These are phyloP conservation scores for Suhomyces coccinellae DNA, from an alignment of 1,139 yeast genomes.

Conservation along the genomic window DNA sequence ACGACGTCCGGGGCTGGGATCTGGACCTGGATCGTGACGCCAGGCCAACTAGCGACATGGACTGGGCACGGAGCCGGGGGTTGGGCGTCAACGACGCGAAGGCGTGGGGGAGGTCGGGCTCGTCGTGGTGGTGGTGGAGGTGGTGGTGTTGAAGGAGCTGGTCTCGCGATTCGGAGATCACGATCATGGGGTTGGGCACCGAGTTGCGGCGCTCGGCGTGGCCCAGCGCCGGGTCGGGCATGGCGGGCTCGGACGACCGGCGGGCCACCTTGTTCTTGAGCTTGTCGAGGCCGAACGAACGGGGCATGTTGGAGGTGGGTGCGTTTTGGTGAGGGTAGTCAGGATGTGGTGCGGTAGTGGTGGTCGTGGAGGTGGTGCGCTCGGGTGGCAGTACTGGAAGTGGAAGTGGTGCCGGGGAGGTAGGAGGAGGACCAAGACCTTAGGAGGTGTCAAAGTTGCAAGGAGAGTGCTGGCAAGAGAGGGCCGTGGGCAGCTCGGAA, in stretches of 20 bases:
- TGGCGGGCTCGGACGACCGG: conserved; percentile 17
- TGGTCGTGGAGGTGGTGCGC: too few species aligned
- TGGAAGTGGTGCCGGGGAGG: background rate
- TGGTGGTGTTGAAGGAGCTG: background rate
- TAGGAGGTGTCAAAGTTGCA: too few species aligned
- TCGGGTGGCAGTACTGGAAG: background rate
- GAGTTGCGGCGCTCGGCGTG: conserved; percentile 20
- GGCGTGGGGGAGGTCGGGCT: background rate
- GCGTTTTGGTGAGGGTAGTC: background rate
- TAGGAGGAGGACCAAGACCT: too few species aligned
- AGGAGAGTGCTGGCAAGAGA: too few species aligned
- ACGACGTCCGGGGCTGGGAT: conserved; percentile 13
- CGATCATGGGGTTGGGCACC: conserved; percentile 24
- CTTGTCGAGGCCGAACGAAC: conserved; percentile 16
- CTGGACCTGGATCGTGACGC: conserved; percentile 19
- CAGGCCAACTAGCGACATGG: conserved; percentile 18
- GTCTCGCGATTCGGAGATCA: conserved; percentile 19
- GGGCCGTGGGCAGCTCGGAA: too few species aligned
- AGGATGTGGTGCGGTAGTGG: too few species aligned
- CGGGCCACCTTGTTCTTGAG: conserved; percentile 17
- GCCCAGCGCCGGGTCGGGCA: conserved; percentile 11
- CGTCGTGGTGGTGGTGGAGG: background rate
- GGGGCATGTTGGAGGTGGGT: conserved; percentile 5
- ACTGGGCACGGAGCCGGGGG: conserved; percentile 21
- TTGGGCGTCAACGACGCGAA: conserved; percentile 1